Evolutionary conservation across 371 early-diverging fungal species (phyloP), one percentile per base, ranked within the genome.

Genomic region (Circinella minor): DNA sequence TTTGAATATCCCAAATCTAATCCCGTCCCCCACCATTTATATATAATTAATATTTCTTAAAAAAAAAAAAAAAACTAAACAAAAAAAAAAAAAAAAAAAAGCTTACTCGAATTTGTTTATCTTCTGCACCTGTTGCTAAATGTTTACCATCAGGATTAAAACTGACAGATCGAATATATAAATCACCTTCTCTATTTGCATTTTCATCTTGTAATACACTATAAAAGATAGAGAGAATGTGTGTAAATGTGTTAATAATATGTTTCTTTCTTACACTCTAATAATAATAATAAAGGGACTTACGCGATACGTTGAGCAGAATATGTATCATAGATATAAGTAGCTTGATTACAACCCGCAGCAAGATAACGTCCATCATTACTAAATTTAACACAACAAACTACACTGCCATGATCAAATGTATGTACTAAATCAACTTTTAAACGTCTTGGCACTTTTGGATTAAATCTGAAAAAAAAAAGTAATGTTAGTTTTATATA

Each of bases 111-210:
- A 98, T 95, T 67, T 94, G 91, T 70, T 92, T 95, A 79, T 99
- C 99, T 80, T 99, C 98, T 15, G 98, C 98, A 51, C 99, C 99
- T 2, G 99, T 97, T 6, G 98, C 99, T 48, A 99, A 83, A 68
- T 77, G 92, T 63, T 87, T 90, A 64, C 94, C 93, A 76, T 98
- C 98, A 4, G 97, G 96, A 69, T 95, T 95, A 76, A 99, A 99
- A 78, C 95, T 95, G 38, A 98, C 96, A 4, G 96, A 92, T 47
- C 98, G 91, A 71, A 98, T 95, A 69, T 98, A 98, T 49, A 96
- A 80, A 72, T 92, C 90, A 71, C 89, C 92, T 66, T 90, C 87
- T 68, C 74, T 66, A 36, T 73, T 69, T 10, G 88, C 90, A 49
- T 78, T 85, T 65, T 92, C 90, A 81, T 96, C 96, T 27, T 86